A percentile compares a stretch with the other conserved stretches of the same genome.
Evolutionary conservation across 441 rosid species (phyloP).

Genomic region (Aleurites moluccanus): DNA sequence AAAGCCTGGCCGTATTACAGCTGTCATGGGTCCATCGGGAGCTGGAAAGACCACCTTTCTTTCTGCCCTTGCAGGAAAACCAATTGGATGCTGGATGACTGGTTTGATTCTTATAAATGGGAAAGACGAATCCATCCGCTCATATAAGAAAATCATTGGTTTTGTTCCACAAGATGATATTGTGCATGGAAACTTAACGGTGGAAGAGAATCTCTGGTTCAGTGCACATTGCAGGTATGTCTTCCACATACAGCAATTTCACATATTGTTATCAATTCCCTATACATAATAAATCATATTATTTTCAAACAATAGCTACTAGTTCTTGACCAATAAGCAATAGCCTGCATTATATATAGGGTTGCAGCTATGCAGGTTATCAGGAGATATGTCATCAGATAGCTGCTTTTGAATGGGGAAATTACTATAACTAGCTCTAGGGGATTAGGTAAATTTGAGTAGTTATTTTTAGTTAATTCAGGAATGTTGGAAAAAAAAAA

Average conservation of each 20-base stretch:
- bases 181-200: conserved; percentile 95
- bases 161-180: conserved; percentile 97
- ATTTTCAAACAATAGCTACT: neutral
- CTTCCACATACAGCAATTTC: conserved; percentile 1
- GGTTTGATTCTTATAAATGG: conserved; percentile 79
- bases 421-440: neutral
- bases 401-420: neutral
- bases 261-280: neutral
- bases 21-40: conserved; percentile 97
- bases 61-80: conserved; percentile 78
- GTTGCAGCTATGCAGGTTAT: neutral
- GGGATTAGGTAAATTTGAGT: neutral
- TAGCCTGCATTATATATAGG: neutral
- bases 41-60: conserved; percentile 95
- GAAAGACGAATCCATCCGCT: conserved; percentile 62
- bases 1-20: conserved; percentile 74
- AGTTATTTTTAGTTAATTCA: neutral
- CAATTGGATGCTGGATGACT: conserved; percentile 58
- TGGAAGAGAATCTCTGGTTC: conserved; percentile 96
- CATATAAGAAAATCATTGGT: conserved; percentile 82
- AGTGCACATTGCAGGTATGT: conserved; percentile 86
- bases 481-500: neutral
- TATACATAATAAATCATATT: neutral
- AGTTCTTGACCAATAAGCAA: neutral
- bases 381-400: neutral